Evolutionary conservation across 225 moss, liverwort and hornwort species (phyloP).

Genomic region (Bryoerythrophyllum caledonicum): DNA sequence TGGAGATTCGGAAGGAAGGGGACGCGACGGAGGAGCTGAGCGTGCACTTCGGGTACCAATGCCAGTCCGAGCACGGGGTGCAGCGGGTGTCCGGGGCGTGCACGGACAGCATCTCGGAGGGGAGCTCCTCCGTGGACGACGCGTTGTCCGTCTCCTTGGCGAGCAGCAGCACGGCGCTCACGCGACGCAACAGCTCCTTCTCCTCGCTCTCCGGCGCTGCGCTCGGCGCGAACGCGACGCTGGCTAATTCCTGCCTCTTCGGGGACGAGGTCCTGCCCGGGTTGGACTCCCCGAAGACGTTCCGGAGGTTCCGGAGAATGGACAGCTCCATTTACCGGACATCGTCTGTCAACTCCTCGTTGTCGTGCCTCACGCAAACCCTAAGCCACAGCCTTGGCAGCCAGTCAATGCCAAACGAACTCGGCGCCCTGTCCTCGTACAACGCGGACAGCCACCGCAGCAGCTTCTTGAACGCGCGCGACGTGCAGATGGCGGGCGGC

Average conservation of each 20-base stretch:
- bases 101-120: neutral
- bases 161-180: conserved; percentile 14
- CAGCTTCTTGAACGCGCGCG: conserved; percentile 66
- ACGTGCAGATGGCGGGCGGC: conserved; percentile 84
- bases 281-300: conserved; percentile 72
- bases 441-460: neutral
- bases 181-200: conserved; percentile 71
- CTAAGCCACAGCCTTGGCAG: conserved; percentile 9
- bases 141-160: conserved; percentile 31
- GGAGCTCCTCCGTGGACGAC: conserved; percentile 7
- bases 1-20: conserved; percentile 51
- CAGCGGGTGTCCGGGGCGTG: no score
- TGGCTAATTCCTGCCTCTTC: conserved; percentile 76
- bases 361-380: conserved; percentile 21
- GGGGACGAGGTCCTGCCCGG: conserved; percentile 77
- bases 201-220: conserved; percentile 80
- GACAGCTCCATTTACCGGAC: conserved; percentile 38
- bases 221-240: conserved; percentile 71
- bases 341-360: conserved; percentile 44
- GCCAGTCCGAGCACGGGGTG: conserved; percentile 32
- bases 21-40: conserved; percentile 65
- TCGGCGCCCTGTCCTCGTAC: conserved; percentile 18
- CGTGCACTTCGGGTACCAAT: conserved; percentile 78
- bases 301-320: conserved; percentile 68
- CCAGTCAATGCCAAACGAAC: conserved; percentile 36